phyloP scores from a whole-genome alignment of 1,139 yeast species.

The Suhomyces guaymorum region DNA sequence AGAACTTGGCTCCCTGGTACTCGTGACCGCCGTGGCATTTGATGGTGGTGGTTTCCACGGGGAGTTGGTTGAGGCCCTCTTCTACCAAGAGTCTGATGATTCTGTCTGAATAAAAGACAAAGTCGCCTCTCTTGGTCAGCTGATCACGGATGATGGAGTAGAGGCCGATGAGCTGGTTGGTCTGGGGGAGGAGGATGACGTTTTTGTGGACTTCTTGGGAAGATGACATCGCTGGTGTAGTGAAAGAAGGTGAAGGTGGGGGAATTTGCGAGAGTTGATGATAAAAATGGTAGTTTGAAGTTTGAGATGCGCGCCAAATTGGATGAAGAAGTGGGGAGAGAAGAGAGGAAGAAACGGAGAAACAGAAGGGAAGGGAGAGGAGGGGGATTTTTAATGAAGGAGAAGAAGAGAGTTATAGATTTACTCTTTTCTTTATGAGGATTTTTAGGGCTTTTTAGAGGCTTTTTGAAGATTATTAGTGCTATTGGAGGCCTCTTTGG shows the following conservation, averaged over 20 bases:
- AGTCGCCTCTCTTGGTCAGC: conserved; percentile 80
- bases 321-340: too few species aligned
- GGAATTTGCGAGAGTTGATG: neutral
- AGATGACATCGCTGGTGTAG: conserved; percentile 21
- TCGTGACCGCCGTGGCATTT: conserved; percentile 75
- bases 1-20: conserved; percentile 77
- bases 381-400: too few species aligned
- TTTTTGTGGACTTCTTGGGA: conserved; percentile 38
- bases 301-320: too few species aligned
- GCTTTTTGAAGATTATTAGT: too few species aligned
- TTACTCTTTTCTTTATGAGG: too few species aligned
- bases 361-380: too few species aligned
- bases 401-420: too few species aligned
- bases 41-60: conserved; percentile 68
- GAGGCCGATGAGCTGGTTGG: conserved; percentile 83
- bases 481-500: too few species aligned
- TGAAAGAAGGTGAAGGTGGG: too few species aligned
- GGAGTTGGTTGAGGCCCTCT: conserved; percentile 90
- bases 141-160: conserved; percentile 88
- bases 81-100: conserved; percentile 91
- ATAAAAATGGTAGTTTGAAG: too few species aligned
- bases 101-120: conserved; percentile 91
- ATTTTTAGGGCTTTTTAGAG: too few species aligned
- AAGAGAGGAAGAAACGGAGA: too few species aligned
- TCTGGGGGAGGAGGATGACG: conserved; percentile 77